These are phyloP conservation scores for Balakata baccata DNA, from an alignment of 345 rosid species.

Conservation along the genomic window DNA sequence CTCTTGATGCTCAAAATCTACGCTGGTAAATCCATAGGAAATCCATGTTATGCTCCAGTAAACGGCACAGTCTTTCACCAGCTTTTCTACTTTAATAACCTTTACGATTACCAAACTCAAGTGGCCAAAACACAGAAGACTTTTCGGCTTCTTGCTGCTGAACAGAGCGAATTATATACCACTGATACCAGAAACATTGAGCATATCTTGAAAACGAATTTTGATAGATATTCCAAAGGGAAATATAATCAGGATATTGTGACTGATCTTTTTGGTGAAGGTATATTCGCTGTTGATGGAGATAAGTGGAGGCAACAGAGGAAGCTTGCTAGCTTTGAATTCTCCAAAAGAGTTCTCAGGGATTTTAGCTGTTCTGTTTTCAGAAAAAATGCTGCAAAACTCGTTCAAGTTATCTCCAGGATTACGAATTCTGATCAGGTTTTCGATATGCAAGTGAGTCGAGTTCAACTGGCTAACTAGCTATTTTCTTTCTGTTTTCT, in stretches of 20 bases:
- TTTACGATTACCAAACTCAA: constrained; percentile 57
- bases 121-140: constrained; percentile 44
- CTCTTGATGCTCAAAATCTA: constrained; percentile 32
- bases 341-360: constrained; percentile 61
- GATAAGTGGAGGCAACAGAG: constrained; percentile 82
- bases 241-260: constrained; percentile 19
- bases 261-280: constrained; percentile 62
- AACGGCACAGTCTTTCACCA: constrained; percentile 47
- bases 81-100: constrained; percentile 37
- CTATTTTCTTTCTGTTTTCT: too few species aligned
- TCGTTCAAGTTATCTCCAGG: constrained; percentile 35
- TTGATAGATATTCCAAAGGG: constrained; percentile 57
- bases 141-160: constrained; percentile 48
- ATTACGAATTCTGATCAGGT: constrained; percentile 28
- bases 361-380: constrained; percentile 69
- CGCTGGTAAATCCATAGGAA: constrained; percentile 46
- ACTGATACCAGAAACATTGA: constrained; percentile 60
- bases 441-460: constrained; percentile 69
- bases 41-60: constrained; percentile 49
- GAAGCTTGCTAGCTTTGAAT: constrained; percentile 72
- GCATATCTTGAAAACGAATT: constrained; percentile 54
- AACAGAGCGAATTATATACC: constrained; percentile 47
- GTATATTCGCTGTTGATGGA: constrained; percentile 74
- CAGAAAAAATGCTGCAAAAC: constrained; percentile 47
- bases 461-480: too few species aligned